Evolutionary conservation across 208 protist species (phyloP).

Genomic region (Angomonas deanei): DNA sequence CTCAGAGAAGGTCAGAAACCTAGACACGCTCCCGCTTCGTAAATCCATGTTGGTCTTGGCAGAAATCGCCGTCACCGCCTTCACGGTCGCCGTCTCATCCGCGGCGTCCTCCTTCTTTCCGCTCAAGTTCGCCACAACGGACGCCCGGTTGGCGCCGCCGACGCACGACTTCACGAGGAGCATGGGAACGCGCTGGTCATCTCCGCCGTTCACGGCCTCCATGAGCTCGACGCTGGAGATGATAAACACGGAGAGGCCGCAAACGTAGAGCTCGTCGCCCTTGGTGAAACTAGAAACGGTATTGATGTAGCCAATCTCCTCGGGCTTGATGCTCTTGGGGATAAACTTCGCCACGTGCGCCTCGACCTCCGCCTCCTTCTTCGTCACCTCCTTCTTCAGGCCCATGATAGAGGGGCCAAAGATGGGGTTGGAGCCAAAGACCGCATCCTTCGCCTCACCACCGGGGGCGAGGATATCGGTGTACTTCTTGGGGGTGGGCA

Average conservation of each 20-base stretch:
- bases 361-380: conserved; percentile 18
- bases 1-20: conserved; percentile 55
- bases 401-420: conserved; percentile 50
- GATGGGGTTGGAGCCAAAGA: conserved; percentile 54
- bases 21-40: conserved; percentile 52
- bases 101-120: conserved; percentile 22
- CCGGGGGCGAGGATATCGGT: conserved; percentile 32
- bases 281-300: conserved; percentile 25
- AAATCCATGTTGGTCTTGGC: conserved; percentile 30
- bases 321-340: conserved; percentile 12
- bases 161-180: conserved; percentile 36
- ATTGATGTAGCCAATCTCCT: conserved; percentile 40
- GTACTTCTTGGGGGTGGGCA: conserved; percentile 21
- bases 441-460: conserved; percentile 17
- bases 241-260: conserved; percentile 27
- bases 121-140: conserved; percentile 20
- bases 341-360: conserved; percentile 20
- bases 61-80: conserved; percentile 18
- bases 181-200: conserved; percentile 36
- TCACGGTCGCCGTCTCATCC: conserved; percentile 26
- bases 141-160: conserved; percentile 35
- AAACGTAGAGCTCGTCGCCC: conserved; percentile 23
- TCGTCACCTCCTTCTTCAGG: conserved; percentile 18
- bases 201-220: conserved; percentile 28
- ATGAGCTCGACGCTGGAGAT: conserved; percentile 23